Conservation (phyloP, 148 eudicot genomes). For the Rhododendron ovatum region DNA sequence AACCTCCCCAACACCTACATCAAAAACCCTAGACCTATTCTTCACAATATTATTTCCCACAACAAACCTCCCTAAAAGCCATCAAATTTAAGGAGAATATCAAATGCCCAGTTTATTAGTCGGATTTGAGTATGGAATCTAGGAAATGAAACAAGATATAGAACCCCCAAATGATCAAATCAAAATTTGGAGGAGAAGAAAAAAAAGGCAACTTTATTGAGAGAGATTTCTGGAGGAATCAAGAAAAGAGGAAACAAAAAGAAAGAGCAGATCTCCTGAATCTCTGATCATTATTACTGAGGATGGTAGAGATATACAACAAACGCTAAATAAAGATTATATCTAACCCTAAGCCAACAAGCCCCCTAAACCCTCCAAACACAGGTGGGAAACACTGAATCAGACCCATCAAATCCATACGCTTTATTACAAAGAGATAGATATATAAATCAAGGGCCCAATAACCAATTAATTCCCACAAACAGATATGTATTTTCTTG, state of each 20-base stretch:
- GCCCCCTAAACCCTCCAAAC: conserved; percentile 19
- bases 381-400: conserved; percentile 24
- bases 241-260: not conserved
- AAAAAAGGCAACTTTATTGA: not conserved
- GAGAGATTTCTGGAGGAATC: not conserved
- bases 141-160: conserved; percentile 8
- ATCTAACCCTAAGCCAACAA: conserved; percentile 31
- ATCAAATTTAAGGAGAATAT: not conserved
- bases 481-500: not conserved
- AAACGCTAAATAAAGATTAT: conserved; percentile 21
- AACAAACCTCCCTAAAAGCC: not conserved
- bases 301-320: not conserved
- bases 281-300: not conserved
- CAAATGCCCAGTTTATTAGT: conserved; percentile 6
- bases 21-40: conserved; percentile 14
- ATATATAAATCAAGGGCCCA: not conserved
- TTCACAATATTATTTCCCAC: conserved; percentile 1
- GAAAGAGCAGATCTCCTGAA: not conserved
- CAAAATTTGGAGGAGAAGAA: not conserved
- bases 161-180: not conserved
- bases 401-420: conserved; percentile 28
- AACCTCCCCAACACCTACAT: conserved; percentile 8
- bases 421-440: not conserved
- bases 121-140: not conserved
- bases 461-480: not conserved